Percentiles rank a stretch among this genome's conserved stretches.
phyloP scores from a whole-genome alignment of 768 basidiomycete genomes.

The Russula foetens region DNA sequence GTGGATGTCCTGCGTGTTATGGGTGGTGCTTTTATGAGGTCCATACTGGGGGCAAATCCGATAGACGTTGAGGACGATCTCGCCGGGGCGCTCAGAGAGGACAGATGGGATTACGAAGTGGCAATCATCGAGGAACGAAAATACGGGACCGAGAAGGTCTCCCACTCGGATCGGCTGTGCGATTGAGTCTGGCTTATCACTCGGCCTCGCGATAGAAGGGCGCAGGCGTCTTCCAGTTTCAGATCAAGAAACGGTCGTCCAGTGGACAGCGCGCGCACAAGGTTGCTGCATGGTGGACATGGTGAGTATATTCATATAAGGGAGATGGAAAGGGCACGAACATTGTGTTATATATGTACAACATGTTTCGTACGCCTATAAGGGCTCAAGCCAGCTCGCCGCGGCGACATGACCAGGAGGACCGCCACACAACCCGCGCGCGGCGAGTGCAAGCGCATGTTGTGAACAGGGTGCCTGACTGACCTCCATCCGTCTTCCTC shows the following conservation, averaged over 20 bases:
- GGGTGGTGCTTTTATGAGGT: too few species aligned
- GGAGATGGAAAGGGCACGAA: not conserved
- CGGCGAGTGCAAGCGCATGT: not conserved
- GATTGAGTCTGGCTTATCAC: too few species aligned
- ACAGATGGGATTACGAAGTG: not conserved
- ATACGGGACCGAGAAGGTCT: not conserved
- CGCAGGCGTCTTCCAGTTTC: constrained; percentile 8
- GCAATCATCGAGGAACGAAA: not conserved
- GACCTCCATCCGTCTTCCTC: too few species aligned
- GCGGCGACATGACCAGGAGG: not conserved
- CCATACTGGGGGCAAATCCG: too few species aligned
- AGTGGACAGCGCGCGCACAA: not conserved
- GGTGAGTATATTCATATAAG: not conserved
- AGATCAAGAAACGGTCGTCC: not conserved
- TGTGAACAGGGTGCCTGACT: not conserved
- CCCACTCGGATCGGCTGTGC: not conserved
- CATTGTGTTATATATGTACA: not conserved
- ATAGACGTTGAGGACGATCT: too few species aligned
- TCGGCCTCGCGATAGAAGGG: not conserved
- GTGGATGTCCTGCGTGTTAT: too few species aligned
- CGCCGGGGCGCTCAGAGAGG: not conserved
- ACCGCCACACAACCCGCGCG: not conserved
- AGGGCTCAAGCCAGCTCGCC: not conserved
- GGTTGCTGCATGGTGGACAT: not conserved
- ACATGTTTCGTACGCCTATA: not conserved